Evolutionary conservation across 2,329 filamentous ascomycete genomes (phyloP).

Genomic region (Aspergillus alliaceus): DNA sequence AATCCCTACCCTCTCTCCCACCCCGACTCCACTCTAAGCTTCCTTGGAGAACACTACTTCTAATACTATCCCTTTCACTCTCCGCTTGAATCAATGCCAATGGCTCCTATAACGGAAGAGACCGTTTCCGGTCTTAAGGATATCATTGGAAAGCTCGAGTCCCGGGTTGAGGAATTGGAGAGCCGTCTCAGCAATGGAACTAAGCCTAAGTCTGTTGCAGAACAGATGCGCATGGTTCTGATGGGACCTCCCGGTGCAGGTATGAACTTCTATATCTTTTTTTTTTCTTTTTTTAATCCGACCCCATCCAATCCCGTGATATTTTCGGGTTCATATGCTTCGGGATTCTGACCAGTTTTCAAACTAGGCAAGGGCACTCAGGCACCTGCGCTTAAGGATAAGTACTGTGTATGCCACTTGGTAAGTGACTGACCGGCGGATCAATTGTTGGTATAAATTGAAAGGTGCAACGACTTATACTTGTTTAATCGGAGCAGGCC

Average conservation of each 20-base stretch:
- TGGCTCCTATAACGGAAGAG: constrained; percentile 86
- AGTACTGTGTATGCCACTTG: constrained; percentile 94
- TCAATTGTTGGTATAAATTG: neutral
- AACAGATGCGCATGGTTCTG: constrained; percentile 89
- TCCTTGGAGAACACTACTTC: constrained; percentile 17
- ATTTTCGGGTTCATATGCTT: neutral
- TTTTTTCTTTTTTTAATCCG: neutral
- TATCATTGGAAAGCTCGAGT: constrained; percentile 79
- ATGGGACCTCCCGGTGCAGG: constrained; percentile 97
- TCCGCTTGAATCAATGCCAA: constrained; percentile 49
- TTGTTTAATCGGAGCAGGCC: constrained; percentile 58
- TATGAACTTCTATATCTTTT: constrained; percentile 44
- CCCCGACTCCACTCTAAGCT: constrained; percentile 13
- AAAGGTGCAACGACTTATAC: constrained; percentile 2
- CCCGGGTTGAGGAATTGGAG: constrained; percentile 83
- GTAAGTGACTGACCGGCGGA: constrained; percentile 54
- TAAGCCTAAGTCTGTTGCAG: constrained; percentile 50
- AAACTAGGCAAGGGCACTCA: constrained; percentile 92
- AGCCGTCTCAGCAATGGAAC: constrained; percentile 59
- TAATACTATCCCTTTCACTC: constrained; percentile 24
- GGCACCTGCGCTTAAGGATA: constrained; percentile 96
- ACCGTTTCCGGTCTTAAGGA: constrained; percentile 77
- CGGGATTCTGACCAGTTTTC: constrained; percentile 21
- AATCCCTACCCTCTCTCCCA: constrained; percentile 15
- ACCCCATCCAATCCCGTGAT: neutral